A percentile compares a stretch with the other conserved stretches of the same genome.
Evolutionary conservation across 306 rosid species (phyloP).

Genomic region (Dalbergia cochinchinensis): DNA sequence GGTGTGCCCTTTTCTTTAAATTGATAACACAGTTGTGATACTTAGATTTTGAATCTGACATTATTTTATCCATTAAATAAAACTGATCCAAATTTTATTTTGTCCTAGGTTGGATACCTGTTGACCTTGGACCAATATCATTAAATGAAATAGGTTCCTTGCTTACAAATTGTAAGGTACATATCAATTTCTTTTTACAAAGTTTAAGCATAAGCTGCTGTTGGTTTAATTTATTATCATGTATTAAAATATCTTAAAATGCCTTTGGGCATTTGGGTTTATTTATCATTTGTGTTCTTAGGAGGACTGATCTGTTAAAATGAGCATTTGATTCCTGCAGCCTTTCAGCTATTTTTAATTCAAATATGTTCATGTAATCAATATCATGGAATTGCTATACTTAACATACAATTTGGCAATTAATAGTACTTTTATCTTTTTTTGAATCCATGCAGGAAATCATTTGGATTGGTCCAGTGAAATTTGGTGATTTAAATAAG

Average conservation of each 20-base stretch:
- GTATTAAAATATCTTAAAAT: slow-evolving; percentile 12
- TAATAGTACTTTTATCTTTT: slow-evolving; percentile 6
- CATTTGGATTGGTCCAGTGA: slow-evolving; percentile 87
- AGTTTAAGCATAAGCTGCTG: slow-evolving; percentile 15
- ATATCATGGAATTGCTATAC: slow-evolving; percentile 6
- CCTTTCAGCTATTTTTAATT: slow-evolving; percentile 39
- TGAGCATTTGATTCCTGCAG: slow-evolving; percentile 1
- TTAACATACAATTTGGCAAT: background rate
- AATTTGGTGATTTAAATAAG: slow-evolving; percentile 57
- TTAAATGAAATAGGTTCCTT: slow-evolving; percentile 67
- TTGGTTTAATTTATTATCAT: slow-evolving; percentile 38
- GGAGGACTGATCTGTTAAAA: slow-evolving; percentile 22
- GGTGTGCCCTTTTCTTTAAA: slow-evolving; percentile 61
- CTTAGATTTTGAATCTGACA: slow-evolving; percentile 17
- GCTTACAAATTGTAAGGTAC: slow-evolving; percentile 76
- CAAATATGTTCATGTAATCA: background rate
- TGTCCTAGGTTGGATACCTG: slow-evolving; percentile 79
- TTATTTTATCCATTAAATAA: slow-evolving; percentile 32
- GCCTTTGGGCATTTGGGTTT: slow-evolving; percentile 15
- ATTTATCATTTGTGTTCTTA: slow-evolving; percentile 28
- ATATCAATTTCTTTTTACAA: slow-evolving; percentile 30
- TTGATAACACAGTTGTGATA: slow-evolving; percentile 10
- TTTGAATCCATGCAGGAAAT: slow-evolving; percentile 63
- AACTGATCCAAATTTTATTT: slow-evolving; percentile 27
- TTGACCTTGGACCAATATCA: slow-evolving; percentile 84